These are phyloP conservation scores for Microglena sp. DNA, from an alignment of 139 green algal genomes.

Conservation along the genomic window DNA sequence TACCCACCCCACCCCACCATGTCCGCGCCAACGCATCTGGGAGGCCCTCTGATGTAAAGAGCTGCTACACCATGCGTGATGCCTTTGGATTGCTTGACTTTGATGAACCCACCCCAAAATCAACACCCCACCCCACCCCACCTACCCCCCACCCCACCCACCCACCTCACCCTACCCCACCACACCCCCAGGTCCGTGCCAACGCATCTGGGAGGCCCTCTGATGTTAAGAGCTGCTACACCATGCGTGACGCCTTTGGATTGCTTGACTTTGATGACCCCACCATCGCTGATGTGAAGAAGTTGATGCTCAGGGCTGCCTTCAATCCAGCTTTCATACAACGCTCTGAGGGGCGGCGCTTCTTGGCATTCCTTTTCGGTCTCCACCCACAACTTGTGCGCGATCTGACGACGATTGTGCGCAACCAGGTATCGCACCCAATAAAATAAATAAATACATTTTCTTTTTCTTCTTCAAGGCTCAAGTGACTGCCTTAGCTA, in stretches of 20 bases:
- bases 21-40: conserved; percentile 17
- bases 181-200: conserved; percentile 23
- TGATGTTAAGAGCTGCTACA: conserved; percentile 59
- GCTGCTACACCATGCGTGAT: conserved; percentile 46
- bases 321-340: conserved; percentile 59
- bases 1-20: conserved; percentile 17
- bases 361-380: conserved; percentile 56
- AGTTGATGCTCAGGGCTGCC: conserved; percentile 53
- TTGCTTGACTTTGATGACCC: conserved; percentile 72
- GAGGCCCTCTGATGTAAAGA: conserved; percentile 47
- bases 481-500: too few relatives aligned
- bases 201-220: conserved; percentile 12
- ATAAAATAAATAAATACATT: too few relatives aligned
- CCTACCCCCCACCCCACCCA: too few relatives aligned
- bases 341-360: conserved; percentile 53
- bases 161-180: too few relatives aligned
- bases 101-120: conserved; percentile 37
- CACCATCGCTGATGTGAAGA: conserved; percentile 48
- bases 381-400: conserved; percentile 50
- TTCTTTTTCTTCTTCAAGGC: too few relatives aligned
- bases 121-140: neutral
- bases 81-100: conserved; percentile 67
- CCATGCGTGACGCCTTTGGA: conserved; percentile 44
- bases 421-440: conserved; percentile 75
- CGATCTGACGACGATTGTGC: conserved; percentile 61